These are phyloP conservation scores for Coffea eugenioides DNA, from an alignment of 257 asterid species.

Conservation along the genomic window DNA sequence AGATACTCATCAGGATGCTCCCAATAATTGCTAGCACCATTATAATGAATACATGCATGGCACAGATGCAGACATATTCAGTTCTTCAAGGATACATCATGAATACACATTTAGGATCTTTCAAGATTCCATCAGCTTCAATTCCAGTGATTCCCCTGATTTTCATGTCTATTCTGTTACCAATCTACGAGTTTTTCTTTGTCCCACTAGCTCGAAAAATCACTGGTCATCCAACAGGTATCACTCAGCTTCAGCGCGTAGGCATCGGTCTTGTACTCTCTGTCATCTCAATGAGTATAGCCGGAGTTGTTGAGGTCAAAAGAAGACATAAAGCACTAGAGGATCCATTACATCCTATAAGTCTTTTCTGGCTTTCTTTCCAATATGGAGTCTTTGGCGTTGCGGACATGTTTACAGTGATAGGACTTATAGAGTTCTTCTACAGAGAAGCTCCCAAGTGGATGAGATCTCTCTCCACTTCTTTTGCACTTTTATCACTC, in stretches of 20 bases:
- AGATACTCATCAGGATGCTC: constrained; percentile 43
- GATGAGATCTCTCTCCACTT: constrained; percentile 72
- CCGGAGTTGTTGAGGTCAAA: constrained; percentile 43
- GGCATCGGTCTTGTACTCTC: constrained; percentile 48
- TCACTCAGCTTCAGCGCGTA: constrained; percentile 53
- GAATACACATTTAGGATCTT: constrained; percentile 38
- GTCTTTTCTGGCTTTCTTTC: constrained; percentile 61
- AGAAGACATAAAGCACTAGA: constrained; percentile 36
- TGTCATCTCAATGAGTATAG: constrained; percentile 39
- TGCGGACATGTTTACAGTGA: constrained; percentile 68
- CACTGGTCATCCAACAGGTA: constrained; percentile 43
- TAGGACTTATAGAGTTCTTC: constrained; percentile 65
- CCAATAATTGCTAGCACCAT: constrained; percentile 47
- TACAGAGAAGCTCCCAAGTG: constrained; percentile 63
- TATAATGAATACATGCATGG: constrained; percentile 52
- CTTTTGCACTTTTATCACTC: constrained; percentile 56
- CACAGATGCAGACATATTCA: constrained; percentile 52
- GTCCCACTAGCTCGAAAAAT: constrained; percentile 43
- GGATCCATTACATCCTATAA: constrained; percentile 35
- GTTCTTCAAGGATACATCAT: constrained; percentile 46
- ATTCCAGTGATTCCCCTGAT: constrained; percentile 46
- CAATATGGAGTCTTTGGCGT: constrained; percentile 69
- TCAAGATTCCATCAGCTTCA: constrained; percentile 46
- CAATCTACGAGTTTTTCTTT: constrained; percentile 42
- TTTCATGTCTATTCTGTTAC: constrained; percentile 44